Conservation (phyloP, 371 early-diverging fungal species). For the Apophysomyces elegans region DNA sequence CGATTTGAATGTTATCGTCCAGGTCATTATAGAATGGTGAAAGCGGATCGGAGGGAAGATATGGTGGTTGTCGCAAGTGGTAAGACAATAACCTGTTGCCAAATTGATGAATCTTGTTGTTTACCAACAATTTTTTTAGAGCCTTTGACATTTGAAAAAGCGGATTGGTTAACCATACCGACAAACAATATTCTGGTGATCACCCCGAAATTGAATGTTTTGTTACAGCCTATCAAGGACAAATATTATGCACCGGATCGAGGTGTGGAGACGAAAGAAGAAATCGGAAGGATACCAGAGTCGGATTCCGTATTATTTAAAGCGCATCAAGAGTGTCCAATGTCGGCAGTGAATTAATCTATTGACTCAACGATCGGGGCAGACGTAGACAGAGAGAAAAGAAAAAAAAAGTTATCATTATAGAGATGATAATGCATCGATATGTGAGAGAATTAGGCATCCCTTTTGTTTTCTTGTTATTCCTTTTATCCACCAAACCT, state of each 20-base stretch:
- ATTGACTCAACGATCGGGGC: background rate
- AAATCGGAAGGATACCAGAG: slow-evolving; percentile 50
- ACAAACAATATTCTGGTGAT: slow-evolving; percentile 79
- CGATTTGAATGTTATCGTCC: slow-evolving; percentile 63
- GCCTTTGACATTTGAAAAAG: slow-evolving; percentile 82
- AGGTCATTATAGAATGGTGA: slow-evolving; percentile 80
- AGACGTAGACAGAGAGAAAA: background rate
- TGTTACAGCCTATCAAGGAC: slow-evolving; percentile 78
- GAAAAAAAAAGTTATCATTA: background rate
- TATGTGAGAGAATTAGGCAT: background rate
- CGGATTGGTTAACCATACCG: slow-evolving; percentile 85
- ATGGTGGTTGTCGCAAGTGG: slow-evolving; percentile 83
- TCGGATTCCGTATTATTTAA: slow-evolving; percentile 45
- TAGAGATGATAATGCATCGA: background rate
- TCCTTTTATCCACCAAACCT: too few relatives aligned
- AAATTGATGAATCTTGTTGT: background rate
- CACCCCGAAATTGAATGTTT: slow-evolving; percentile 77
- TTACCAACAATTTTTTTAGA: slow-evolving; percentile 41
- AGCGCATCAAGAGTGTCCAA: slow-evolving; percentile 18
- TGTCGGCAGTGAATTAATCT: background rate
- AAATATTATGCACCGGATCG: slow-evolving; percentile 61
- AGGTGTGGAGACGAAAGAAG: slow-evolving; percentile 40
- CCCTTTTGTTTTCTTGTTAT: background rate
- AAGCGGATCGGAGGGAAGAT: slow-evolving; percentile 82
- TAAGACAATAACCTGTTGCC: slow-evolving; percentile 24